Percentiles rank a stretch among this genome's conserved stretches.
These are phyloP conservation scores for Mariannaea elegans DNA, from an alignment of 2,329 filamentous ascomycete species.

Conservation along the genomic window DNA sequence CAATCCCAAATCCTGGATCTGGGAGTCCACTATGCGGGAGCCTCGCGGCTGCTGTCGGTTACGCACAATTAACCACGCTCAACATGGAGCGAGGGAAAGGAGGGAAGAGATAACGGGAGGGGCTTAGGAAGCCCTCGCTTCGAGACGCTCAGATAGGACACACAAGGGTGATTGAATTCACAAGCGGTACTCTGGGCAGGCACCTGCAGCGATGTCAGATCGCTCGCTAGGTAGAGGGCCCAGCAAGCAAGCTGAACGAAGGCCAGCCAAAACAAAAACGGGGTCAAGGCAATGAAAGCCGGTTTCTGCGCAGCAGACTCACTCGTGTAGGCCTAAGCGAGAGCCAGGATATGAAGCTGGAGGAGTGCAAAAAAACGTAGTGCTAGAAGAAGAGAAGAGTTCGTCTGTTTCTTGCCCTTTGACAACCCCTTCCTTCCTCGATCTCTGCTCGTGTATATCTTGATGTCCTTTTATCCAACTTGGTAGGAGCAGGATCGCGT, in stretches of 20 bases:
- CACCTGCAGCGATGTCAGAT: too few relatives aligned
- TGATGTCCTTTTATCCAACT: too few relatives aligned
- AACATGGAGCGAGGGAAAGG: not conserved
- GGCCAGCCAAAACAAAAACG: not conserved
- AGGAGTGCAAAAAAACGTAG: not conserved
- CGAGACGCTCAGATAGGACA: constrained; percentile 6
- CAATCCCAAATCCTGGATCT: not conserved
- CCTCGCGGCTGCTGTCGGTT: not conserved
- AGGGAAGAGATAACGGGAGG: not conserved
- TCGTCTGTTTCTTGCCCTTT: not conserved
- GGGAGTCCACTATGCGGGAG: not conserved
- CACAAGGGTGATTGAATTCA: constrained; percentile 1
- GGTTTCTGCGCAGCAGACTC: not conserved
- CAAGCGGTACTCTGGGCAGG: not conserved
- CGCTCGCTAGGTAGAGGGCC: too few relatives aligned
- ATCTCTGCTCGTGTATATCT: not conserved
- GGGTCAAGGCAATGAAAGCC: not conserved
- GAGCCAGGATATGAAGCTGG: not conserved
- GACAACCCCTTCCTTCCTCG: not conserved
- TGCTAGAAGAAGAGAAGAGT: not conserved
- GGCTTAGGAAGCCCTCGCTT: not conserved
- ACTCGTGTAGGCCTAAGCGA: not conserved
- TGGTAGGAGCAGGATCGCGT: not conserved
- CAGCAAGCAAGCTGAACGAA: not conserved
- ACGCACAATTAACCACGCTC: not conserved